phyloP scores from a whole-genome alignment of 2,329 filamentous ascomycete genomes.

The Calonectria pseudoreteaudii region DNA sequence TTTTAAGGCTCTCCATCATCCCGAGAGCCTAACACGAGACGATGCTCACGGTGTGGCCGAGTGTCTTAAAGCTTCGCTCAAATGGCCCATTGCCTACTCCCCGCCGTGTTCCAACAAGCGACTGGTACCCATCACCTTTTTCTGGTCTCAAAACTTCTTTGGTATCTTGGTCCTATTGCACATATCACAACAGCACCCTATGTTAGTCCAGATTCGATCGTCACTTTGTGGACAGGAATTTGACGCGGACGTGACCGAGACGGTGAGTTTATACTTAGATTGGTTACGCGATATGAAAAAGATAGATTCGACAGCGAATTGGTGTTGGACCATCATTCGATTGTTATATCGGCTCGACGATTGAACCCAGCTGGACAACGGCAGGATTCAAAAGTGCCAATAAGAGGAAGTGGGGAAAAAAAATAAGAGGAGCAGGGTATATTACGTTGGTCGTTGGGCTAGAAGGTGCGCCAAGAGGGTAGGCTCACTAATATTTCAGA shows the following conservation, averaged over 20 bases:
- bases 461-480: constrained; percentile 7
- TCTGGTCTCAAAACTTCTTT: constrained; percentile 72
- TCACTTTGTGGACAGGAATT: constrained; percentile 61
- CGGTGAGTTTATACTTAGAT: constrained; percentile 65
- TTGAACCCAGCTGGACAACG: constrained; percentile 9
- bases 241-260: constrained; percentile 62
- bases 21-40: constrained; percentile 63
- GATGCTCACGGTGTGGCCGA: constrained; percentile 67
- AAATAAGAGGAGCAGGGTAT: constrained; percentile 1
- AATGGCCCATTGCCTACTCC: constrained; percentile 70
- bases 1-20: constrained; percentile 70
- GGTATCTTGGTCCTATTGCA: constrained; percentile 68
- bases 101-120: constrained; percentile 69
- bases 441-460: constrained; percentile 7
- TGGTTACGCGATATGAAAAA: constrained; percentile 70
- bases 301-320: constrained; percentile 65
- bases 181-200: constrained; percentile 63
- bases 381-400: background rate
- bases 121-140: constrained; percentile 68
- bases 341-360: constrained; percentile 56
- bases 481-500: constrained; percentile 23
- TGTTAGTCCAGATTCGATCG: constrained; percentile 61
- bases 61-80: constrained; percentile 67
- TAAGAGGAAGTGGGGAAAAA: too few species aligned
- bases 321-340: constrained; percentile 66